Percentiles rank a stretch among this genome's conserved stretches.
phyloP scores from a whole-genome alignment of 2,329 filamentous ascomycete species.

The Alternaria solani region DNA sequence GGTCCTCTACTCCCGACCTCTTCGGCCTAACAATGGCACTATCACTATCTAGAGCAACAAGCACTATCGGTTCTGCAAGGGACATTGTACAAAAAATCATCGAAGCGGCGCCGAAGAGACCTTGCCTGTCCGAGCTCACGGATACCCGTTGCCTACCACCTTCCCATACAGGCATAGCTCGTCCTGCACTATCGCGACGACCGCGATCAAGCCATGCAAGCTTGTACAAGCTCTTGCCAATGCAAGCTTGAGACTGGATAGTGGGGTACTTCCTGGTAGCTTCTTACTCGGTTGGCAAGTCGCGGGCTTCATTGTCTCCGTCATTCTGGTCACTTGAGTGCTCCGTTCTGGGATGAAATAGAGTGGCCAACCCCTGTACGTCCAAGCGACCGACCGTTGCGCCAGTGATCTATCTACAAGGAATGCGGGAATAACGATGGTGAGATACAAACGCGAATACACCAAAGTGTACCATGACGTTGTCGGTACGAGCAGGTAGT shows the following conservation, averaged over 20 bases:
- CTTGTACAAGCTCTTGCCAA: constrained; percentile 22
- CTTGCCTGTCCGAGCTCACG: background rate
- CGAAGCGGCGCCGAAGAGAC: constrained; percentile 24
- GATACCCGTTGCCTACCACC: constrained; percentile 11
- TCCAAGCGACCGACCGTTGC: background rate
- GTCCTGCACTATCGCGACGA: background rate
- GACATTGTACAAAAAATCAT: constrained; percentile 13
- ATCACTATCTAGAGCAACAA: background rate
- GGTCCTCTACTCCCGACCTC: background rate
- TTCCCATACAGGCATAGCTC: constrained; percentile 29
- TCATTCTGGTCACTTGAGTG: background rate
- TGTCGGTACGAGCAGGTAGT: constrained; percentile 11
- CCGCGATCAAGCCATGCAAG: constrained; percentile 29
- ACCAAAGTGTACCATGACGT: constrained; percentile 3
- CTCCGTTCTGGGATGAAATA: background rate
- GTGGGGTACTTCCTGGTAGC: constrained; percentile 2
- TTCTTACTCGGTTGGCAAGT: background rate
- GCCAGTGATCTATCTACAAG: fast-evolving
- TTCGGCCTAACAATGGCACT: background rate
- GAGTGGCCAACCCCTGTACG: background rate
- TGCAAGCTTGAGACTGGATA: constrained; percentile 9
- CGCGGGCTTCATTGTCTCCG: background rate
- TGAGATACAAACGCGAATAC: background rate
- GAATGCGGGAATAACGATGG: background rate
- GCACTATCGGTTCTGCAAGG: background rate